Percentiles rank a stretch among this genome's conserved stretches.
Conservation (phyloP, 305 asterid genomes). For the Plantago coronopus region DNA sequence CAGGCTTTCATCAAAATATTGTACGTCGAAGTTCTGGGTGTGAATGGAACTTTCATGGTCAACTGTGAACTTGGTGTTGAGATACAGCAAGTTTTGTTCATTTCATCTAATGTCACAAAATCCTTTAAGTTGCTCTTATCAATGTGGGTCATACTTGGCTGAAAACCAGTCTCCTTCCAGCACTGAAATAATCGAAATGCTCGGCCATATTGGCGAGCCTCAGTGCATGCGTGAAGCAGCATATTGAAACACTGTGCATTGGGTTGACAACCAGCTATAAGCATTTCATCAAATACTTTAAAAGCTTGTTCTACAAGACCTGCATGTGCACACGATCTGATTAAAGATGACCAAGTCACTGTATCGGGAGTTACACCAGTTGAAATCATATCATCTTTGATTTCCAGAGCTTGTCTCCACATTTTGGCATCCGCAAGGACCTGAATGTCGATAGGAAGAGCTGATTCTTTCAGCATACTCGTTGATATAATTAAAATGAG, state of each 20-base stretch:
- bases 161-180: conserved; percentile 68
- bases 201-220: conserved; percentile 80
- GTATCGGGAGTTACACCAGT: conserved; percentile 73
- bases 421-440: conserved; percentile 89
- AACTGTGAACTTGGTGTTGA: conserved; percentile 28
- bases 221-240: conserved; percentile 90
- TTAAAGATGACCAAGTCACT: conserved; percentile 85
- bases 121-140: conserved; percentile 22
- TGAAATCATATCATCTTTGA: conserved; percentile 77
- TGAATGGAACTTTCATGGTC: conserved; percentile 57
- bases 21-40: conserved; percentile 76
- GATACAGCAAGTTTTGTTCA: conserved; percentile 21
- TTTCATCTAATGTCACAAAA: conserved; percentile 18
- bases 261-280: conserved; percentile 70
- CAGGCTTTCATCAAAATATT: conserved; percentile 94
- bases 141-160: conserved; percentile 28
- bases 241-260: conserved; percentile 75
- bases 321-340: conserved; percentile 86
- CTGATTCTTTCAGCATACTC: conserved; percentile 32
- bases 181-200: conserved; percentile 79
- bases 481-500: conserved; percentile 26
- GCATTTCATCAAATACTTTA: conserved; percentile 78
- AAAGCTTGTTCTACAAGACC: conserved; percentile 81
- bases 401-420: conserved; percentile 76
- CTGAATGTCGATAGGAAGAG: conserved; percentile 50